Evolutionary conservation across 805 yeast species (phyloP).

Genomic region (Candida nemodendra): DNA sequence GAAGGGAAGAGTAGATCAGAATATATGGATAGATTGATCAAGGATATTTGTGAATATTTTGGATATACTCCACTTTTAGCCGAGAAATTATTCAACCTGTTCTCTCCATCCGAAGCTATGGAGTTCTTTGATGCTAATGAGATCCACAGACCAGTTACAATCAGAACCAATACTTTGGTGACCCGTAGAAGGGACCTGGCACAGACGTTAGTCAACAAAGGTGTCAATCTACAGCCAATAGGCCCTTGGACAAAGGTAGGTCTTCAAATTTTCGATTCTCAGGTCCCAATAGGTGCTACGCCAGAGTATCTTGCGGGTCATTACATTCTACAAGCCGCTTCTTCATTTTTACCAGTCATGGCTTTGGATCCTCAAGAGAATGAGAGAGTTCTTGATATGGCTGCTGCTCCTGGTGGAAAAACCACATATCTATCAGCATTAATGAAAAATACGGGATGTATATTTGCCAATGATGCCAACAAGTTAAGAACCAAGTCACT

Average conservation of each 20-base stretch:
- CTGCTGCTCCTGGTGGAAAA: conserved; percentile 99
- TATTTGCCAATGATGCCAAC: conserved; percentile 96
- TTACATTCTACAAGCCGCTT: conserved; percentile 96
- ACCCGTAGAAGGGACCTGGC: conserved; percentile 96
- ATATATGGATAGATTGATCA: conserved; percentile 71
- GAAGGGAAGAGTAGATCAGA: conserved; percentile 85
- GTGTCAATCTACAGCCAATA: conserved; percentile 95
- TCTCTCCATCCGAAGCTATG: conserved; percentile 93
- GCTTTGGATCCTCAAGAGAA: conserved; percentile 97
- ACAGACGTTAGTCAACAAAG: conserved; percentile 90
- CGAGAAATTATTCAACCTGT: conserved; percentile 86
- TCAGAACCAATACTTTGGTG: conserved; percentile 94
- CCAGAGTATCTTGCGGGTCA: conserved; percentile 99
- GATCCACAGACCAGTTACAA: conserved; percentile 92
- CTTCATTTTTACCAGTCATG: conserved; percentile 96
- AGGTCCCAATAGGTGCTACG: conserved; percentile 99
- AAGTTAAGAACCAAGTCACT: conserved; percentile 94
- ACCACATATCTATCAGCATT: conserved; percentile 92
- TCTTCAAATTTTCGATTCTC: conserved; percentile 93
- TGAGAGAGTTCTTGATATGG: conserved; percentile 97
- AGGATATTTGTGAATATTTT: conserved; percentile 89
- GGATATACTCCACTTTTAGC: conserved; percentile 93
- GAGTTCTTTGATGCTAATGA: conserved; percentile 99
- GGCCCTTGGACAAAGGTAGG: conserved; percentile 99
- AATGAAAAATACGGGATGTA: conserved; percentile 97